Conservation (phyloP, 768 basidiomycete genomes). For the Russula dissimulans region DNA sequence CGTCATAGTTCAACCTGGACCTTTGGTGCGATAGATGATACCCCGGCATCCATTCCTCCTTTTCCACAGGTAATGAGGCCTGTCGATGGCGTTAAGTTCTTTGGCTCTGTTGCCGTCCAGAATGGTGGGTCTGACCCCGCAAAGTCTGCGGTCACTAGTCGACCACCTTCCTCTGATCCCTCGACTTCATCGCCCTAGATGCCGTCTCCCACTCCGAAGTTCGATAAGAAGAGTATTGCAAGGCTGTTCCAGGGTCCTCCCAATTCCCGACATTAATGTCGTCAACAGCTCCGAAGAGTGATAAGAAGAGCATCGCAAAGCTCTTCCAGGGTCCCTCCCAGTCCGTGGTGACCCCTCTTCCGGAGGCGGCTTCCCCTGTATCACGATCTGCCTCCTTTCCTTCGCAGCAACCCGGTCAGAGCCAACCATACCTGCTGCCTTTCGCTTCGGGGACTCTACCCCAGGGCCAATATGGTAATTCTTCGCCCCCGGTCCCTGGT, state of each 20-base stretch:
- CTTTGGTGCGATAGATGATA: too few relatives aligned
- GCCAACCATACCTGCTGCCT: constrained; percentile 4
- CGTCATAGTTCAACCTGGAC: too few relatives aligned
- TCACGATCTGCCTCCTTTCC: constrained; percentile 43
- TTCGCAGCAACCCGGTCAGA: constrained; percentile 29
- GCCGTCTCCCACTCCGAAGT: constrained; percentile 25
- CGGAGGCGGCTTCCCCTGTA: constrained; percentile 32
- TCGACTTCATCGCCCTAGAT: constrained; percentile 18
- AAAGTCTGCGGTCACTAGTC: constrained; percentile 14
- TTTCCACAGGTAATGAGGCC: constrained; percentile 64
- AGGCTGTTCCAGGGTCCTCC: background rate
- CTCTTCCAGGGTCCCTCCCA: constrained; percentile 47
- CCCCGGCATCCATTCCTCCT: constrained; percentile 70
- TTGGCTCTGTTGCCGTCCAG: constrained; percentile 58
- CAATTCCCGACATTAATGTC: too few relatives aligned
- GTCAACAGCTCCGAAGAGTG: constrained; percentile 29
- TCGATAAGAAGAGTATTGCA: background rate
- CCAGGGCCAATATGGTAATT: constrained; percentile 18
- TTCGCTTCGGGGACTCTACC: constrained; percentile 12
- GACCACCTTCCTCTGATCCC: too few relatives aligned
- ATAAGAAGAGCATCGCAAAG: constrained; percentile 45
- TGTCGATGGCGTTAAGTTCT: constrained; percentile 62
- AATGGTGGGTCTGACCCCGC: constrained; percentile 29
- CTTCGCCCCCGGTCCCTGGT: constrained; percentile 44
- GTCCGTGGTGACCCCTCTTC: constrained; percentile 15